Conservation (phyloP, 805 yeast genomes). For the Hyphopichia homilentoma region DNA sequence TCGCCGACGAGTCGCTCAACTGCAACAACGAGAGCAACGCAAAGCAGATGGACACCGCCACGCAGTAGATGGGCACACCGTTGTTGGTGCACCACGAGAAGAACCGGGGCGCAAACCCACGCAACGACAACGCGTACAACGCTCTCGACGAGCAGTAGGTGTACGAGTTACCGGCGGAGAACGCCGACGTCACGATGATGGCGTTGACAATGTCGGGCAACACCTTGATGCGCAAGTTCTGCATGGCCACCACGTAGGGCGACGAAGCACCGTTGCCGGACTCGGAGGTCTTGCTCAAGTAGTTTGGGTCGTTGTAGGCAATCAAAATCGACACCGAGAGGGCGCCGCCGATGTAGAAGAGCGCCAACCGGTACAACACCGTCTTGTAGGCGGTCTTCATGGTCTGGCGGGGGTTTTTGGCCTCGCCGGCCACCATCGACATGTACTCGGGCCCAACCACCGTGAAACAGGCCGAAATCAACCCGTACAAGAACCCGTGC, state of each 20-base stretch:
- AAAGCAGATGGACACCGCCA: slow-evolving; percentile 26
- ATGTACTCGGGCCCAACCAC: slow-evolving; percentile 44
- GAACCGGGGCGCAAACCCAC: slow-evolving; percentile 69
- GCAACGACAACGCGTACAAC: slow-evolving; percentile 64
- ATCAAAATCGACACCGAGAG: slow-evolving; percentile 37
- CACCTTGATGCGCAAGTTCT: slow-evolving; percentile 54
- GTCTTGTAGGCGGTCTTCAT: slow-evolving; percentile 40
- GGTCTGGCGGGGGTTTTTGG: slow-evolving; percentile 37
- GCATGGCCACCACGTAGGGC: slow-evolving; percentile 45
- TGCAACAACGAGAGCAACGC: slow-evolving; percentile 27
- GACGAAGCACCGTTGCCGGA: slow-evolving; percentile 26
- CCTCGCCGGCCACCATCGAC: slow-evolving; percentile 43
- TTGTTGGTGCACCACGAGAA: slow-evolving; percentile 54
- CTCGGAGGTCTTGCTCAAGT: slow-evolving; percentile 14
- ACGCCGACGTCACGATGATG: slow-evolving; percentile 67
- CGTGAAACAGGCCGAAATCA: slow-evolving; percentile 35
- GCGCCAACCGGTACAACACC: slow-evolving; percentile 40
- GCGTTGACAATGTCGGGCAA: slow-evolving; percentile 80
- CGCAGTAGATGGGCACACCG: slow-evolving; percentile 70
- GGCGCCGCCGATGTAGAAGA: slow-evolving; percentile 44
- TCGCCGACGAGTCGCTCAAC: slow-evolving; percentile 22
- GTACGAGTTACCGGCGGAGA: slow-evolving; percentile 82
- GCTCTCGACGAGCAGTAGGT: slow-evolving; percentile 68
- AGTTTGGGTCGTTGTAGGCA: slow-evolving; percentile 30
- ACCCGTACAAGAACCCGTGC: slow-evolving; percentile 40